Base-by-base conservation (phyloP, 805 yeast genomes). In the Isabelozyma heimii region DNA sequence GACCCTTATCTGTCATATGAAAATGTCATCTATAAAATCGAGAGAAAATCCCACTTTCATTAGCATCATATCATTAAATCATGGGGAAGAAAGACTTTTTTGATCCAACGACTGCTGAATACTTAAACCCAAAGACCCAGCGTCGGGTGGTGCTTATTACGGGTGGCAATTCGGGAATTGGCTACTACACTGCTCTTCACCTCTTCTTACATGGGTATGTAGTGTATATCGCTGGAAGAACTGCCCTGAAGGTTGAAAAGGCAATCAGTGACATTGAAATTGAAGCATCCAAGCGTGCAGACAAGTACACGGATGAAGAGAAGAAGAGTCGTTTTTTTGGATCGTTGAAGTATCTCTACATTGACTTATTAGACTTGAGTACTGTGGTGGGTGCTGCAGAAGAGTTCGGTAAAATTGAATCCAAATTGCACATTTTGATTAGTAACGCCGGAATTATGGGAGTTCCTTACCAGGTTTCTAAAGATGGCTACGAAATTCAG, bases 341-440 rank as follows among this genome's bases (percentile, higher is more conserved):
- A 0, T 76, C 76, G 45, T 62, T 87, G 16, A 67, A 72, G 47
- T 79, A 69, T 51, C 52, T 86, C 10, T 79, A 82, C 46, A 57
- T 82, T 47, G 91, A 87, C 62, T 67, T 87, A 48, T 56, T 79
- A 24, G 79, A 59, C 50, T 53, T 69, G 14, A 45, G 48, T 7
- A 56, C 66, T 1, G 63, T 68, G n/a, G 61, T 49, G 9, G 47
- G 44, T 8, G 70, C 69, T 1, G 72, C 66, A 6, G 51, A 55
- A 2, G 55, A 50, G 8, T 66, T 72, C 43, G 30, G 42, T 10
- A 35, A 45, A 13, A 50, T 52, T 9, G 77, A 72, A 50, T 43
- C 53, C 1, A 53, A 55, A 24, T 53, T 73, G 28, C 66, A 73
- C 44, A 45, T 71, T 26, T 63, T 73, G 44, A 62, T 73, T 44